Evolutionary conservation across 2,329 filamentous ascomycete genomes (phyloP).

Genomic region (Pseudogymnoascus sp.): DNA sequence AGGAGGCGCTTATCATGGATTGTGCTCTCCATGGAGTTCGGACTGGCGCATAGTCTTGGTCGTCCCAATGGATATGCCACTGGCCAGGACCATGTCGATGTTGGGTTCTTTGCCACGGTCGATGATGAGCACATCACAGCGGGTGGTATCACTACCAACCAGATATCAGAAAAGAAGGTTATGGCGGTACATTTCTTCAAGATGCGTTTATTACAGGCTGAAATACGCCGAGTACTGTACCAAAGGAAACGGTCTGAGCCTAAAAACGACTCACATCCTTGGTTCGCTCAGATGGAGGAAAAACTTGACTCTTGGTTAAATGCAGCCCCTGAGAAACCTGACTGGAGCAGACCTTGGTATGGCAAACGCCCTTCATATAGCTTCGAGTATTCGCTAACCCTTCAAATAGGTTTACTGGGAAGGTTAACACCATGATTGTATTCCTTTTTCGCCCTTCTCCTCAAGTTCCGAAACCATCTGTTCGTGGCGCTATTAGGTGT

Average conservation of each 20-base stretch:
- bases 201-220: constrained; percentile 80
- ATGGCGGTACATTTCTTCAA: constrained; percentile 90
- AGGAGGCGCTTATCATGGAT: constrained; percentile 83
- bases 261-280: constrained; percentile 71
- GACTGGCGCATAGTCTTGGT: constrained; percentile 79
- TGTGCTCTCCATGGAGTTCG: constrained; percentile 79
- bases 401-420: constrained; percentile 50
- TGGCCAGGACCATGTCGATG: constrained; percentile 73
- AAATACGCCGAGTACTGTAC: constrained; percentile 80
- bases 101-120: constrained; percentile 74
- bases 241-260: constrained; percentile 74
- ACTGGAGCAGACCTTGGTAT: constrained; percentile 74
- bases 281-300: constrained; percentile 73
- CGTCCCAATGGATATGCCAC: constrained; percentile 80
- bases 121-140: constrained; percentile 78
- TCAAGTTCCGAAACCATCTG: constrained; percentile 78
- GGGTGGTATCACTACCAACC: constrained; percentile 65
- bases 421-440: constrained; percentile 82
- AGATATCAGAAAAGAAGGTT: constrained; percentile 72
- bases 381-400: constrained; percentile 17
- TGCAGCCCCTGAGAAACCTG: constrained; percentile 61
- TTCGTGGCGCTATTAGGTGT: constrained; percentile 70
- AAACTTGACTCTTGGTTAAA: constrained; percentile 77
- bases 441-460: constrained; percentile 86
- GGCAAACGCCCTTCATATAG: background rate